Evolutionary conservation across 108 stramenopile species (phyloP).

Genomic region (Aurantiochytrium sp.): DNA sequence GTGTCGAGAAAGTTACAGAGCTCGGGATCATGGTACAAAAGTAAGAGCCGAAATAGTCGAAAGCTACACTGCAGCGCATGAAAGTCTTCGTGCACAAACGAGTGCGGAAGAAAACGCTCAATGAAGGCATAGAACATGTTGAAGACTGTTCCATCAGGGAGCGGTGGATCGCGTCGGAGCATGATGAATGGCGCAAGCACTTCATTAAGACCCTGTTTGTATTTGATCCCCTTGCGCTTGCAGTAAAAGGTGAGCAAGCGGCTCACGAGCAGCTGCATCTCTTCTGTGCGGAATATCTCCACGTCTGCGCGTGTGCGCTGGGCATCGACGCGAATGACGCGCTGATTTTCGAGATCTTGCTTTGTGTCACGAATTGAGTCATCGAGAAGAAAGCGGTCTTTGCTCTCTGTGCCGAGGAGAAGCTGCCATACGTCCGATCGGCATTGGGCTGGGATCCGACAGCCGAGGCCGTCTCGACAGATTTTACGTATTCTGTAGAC

Average conservation of each 20-base stretch:
- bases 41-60: conserved; percentile 35
- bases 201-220: conserved; percentile 52
- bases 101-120: conserved; percentile 36
- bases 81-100: conserved; percentile 41
- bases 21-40: conserved; percentile 41
- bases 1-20: conserved; percentile 39
- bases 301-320: conserved; percentile 18
- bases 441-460: background rate
- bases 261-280: background rate
- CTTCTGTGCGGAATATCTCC: background rate
- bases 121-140: conserved; percentile 32
- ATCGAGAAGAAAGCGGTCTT: conserved; percentile 2
- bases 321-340: conserved; percentile 24
- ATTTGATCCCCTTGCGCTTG: conserved; percentile 34
- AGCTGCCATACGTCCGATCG: background rate
- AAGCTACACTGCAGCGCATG: conserved; percentile 40
- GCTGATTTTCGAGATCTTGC: conserved; percentile 6
- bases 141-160: conserved; percentile 33
- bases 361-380: conserved; percentile 5
- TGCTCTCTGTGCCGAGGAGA: background rate
- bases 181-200: conserved; percentile 45
- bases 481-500: background rate
- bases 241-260: conserved; percentile 31
- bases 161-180: conserved; percentile 24
- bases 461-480: background rate